These are phyloP conservation scores for Alternaria alternata DNA, from an alignment of 2,329 filamentous ascomycete species.

Conservation along the genomic window DNA sequence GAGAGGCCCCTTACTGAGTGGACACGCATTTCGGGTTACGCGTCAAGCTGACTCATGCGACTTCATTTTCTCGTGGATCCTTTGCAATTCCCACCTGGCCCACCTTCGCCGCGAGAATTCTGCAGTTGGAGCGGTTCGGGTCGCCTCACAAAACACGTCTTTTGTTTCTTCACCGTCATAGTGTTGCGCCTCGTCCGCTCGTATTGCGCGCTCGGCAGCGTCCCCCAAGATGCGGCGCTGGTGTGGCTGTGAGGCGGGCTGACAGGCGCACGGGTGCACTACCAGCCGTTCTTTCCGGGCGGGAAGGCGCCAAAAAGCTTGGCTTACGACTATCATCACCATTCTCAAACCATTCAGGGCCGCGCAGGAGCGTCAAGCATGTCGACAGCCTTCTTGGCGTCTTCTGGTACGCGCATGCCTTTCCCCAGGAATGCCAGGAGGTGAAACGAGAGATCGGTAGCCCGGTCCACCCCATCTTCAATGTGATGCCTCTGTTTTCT, in stretches of 20 bases:
- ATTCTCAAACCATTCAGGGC: slow-evolving; percentile 16
- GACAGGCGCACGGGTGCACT: slow-evolving; percentile 1
- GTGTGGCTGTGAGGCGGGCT: slow-evolving; percentile 13
- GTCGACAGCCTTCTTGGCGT: slow-evolving; percentile 17
- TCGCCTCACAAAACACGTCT: background rate
- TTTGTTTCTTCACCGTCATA: background rate
- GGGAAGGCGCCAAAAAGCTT: slow-evolving; percentile 18
- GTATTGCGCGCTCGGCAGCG: background rate
- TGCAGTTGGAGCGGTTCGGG: background rate
- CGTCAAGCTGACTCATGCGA: slow-evolving; percentile 10
- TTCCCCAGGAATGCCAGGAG: slow-evolving; percentile 4
- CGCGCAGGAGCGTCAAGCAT: background rate
- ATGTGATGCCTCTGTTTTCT: background rate
- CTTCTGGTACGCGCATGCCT: slow-evolving; percentile 19
- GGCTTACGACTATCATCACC: slow-evolving; percentile 20
- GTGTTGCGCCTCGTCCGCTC: background rate
- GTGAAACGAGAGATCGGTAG: slow-evolving; percentile 4
- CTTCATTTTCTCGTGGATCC: background rate
- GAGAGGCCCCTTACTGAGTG: background rate
- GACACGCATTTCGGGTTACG: slow-evolving; percentile 7
- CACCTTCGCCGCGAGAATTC: background rate
- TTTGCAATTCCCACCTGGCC: background rate
- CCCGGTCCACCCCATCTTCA: slow-evolving; percentile 3
- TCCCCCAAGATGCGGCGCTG: background rate
- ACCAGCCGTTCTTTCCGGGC: slow-evolving; percentile 20